Base-by-base conservation (phyloP, 352 stramenopile species). In the Peronospora destructor region DNA sequence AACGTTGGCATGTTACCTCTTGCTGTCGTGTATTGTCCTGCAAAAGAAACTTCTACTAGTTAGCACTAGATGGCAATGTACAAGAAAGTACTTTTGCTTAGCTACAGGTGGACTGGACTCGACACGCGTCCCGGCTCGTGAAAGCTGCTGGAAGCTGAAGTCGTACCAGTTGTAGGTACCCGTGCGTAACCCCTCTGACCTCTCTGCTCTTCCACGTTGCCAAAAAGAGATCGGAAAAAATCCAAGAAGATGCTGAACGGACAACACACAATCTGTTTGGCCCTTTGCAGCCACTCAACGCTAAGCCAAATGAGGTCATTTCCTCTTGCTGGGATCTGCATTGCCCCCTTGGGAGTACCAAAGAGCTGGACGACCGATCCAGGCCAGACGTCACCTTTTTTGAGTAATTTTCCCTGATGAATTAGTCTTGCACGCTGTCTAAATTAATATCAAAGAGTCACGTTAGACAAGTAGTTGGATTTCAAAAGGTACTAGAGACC, bases 341-440 rank as follows among this genome's bases (percentile, higher is more conserved):
- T 8, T 10, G 29, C 12, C 25, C 59, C 54, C 49, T 76, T 87
- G 30, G 65, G 62, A 11, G 76, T 89, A 4, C 82, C 82, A 50
- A 92, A 86, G 44, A 92, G 73, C 72, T 92, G 82, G 33, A 92
- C 79, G 16, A 87, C 70, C 0, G 75, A 73, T 23, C 82, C 78
- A 11, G 82, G 82, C 82, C 82, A 92, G 12, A 90, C 71, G 26
- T 92, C 82, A 0, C 76, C 79, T 39, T 79, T 88, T 66, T 89
- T 87, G 29, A 92, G 63, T 30, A 92, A 38, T 66, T 89, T 90
- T 11, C 82, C 82, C 25, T 78, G 71, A 49, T 92, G 71, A 29
- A 92, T 85, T 13, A 92, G 54, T 25, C 76, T 68, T 33, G 82
- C 78, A 17, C 88, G 75, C 25, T 90, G 66, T 19, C 80, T 91